Evolutionary conservation across 2,329 filamentous ascomycete genomes (phyloP), one percentile per base, ranked within the genome.

Genomic region (Magnaporthiopsis incrustans): DNA sequence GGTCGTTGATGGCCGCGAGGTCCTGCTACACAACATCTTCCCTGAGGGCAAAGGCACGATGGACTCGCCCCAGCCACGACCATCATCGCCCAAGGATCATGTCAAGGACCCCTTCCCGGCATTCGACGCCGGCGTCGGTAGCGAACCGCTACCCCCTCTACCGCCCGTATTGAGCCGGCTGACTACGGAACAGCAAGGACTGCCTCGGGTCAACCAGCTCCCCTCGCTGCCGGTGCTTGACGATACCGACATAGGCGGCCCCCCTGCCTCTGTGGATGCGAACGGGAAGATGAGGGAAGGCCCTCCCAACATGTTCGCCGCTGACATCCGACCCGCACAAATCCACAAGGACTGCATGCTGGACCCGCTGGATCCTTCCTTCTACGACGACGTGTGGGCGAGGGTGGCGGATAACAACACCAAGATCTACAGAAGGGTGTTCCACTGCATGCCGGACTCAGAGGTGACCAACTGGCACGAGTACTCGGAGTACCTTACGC

Each of bases 391-490:
- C 67, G 87, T 91, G 1, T 99, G 96, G 96, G 88, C 89, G 68
- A 83, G 87, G 25, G 87, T 92, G 63, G 95, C 95, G 0, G 87
- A 90, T 67, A 98, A 98, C 79, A 99, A 99, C 74, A 99, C 95
- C 3, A 94, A 92, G 73, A 84, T 99, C 60, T 99, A 91, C 78
- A 89, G 95, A 38, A 87, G 90, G 66, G 94, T 99, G 11, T 99
- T 99, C 79, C 88, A 93, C 60, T 97, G 93, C 76, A 96, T 96
- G 90, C 95, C 95, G 1, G 95, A 99, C 74, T 97, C 88, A 62
- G 92, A 97, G 72, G 95, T 97, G 32, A 89, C 87, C 67, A 94
- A 90, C 58, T 99, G 95, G 95, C 88, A 90, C 68, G 90, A 96
- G 67, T 99, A 99, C 76, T 89, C 91, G 67, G 89, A 96, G 68